Evolutionary conservation across 129 eudicot genomes (phyloP).

Genomic region (Artemisia tridentata): DNA sequence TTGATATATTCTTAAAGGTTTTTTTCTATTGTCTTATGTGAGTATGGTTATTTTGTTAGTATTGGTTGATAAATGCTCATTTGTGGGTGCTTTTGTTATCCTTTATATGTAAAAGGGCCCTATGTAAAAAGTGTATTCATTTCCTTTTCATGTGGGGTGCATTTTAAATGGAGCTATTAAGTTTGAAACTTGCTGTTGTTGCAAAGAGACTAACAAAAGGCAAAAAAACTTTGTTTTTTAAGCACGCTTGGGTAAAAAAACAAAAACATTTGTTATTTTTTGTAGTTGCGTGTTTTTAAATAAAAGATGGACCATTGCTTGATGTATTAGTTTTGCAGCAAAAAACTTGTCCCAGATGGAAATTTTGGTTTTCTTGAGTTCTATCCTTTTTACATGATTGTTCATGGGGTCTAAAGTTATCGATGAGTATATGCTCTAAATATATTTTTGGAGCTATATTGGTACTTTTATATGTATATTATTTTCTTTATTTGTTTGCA

Average conservation of each 20-base stretch:
- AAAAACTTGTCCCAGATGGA: background rate
- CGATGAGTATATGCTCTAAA: background rate
- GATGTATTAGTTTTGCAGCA: background rate
- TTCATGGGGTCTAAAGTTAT: background rate
- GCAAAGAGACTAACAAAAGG: slow-evolving; percentile 15
- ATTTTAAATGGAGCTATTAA: slow-evolving; percentile 14
- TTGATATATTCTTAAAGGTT: slow-evolving; percentile 17
- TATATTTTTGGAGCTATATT: background rate
- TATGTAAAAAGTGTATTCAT: slow-evolving; percentile 20
- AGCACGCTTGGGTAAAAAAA: background rate
- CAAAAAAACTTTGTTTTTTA: background rate
- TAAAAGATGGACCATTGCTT: background rate
- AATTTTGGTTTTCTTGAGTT: background rate
- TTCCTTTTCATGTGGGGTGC: slow-evolving; percentile 25
- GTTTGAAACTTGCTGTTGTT: slow-evolving; percentile 14
- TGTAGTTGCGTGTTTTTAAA: slow-evolving; percentile 5
- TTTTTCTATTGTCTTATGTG: slow-evolving; percentile 19
- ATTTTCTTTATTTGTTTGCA: background rate
- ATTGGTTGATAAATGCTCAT: slow-evolving; percentile 23
- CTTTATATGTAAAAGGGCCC: slow-evolving; percentile 14
- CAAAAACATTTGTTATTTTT: slow-evolving; percentile 7
- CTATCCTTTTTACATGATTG: background rate
- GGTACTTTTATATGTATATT: background rate
- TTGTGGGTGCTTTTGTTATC: slow-evolving; percentile 19
- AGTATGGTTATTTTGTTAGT: slow-evolving; percentile 8